These are phyloP conservation scores for Fusarium illudens DNA, from an alignment of 2,329 filamentous ascomycete genomes.

Conservation along the genomic window DNA sequence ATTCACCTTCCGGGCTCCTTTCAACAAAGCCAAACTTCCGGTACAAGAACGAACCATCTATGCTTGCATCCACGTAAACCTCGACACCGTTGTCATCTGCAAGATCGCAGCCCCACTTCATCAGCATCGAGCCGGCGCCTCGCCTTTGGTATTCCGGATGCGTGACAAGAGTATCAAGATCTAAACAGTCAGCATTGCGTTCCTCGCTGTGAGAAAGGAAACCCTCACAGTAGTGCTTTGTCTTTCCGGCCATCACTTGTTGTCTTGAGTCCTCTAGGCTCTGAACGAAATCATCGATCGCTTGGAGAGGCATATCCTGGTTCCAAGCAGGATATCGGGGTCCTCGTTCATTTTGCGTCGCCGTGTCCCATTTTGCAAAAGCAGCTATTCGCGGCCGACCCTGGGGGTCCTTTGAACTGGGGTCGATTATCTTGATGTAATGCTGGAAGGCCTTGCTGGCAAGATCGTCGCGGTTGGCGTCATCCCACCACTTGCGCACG, in stretches of 20 bases:
- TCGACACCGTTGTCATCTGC: slow-evolving; percentile 22
- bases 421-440: slow-evolving; percentile 12
- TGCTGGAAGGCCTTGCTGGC: slow-evolving; percentile 2
- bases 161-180: slow-evolving; percentile 31
- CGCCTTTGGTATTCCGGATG: slow-evolving; percentile 31
- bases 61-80: slow-evolving; percentile 30
- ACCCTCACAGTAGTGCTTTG: background rate
- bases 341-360: background rate
- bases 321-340: slow-evolving; percentile 9
- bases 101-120: slow-evolving; percentile 29
- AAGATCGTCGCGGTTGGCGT: slow-evolving; percentile 9
- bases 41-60: background rate
- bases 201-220: background rate
- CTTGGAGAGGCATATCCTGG: slow-evolving; percentile 3
- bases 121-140: slow-evolving; percentile 26
- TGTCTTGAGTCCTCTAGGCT: background rate
- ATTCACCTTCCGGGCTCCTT: background rate
- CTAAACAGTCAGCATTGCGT: background rate
- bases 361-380: slow-evolving; percentile 10
- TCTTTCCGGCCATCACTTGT: background rate
- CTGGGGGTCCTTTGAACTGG: background rate
- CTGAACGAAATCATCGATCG: slow-evolving; percentile 1
- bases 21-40: slow-evolving; percentile 5
- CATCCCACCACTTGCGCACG: slow-evolving; percentile 13
- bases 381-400: slow-evolving; percentile 7